phyloP scores from a whole-genome alignment of 805 yeast species.

The Cyberlindnera xylosilytica region DNA sequence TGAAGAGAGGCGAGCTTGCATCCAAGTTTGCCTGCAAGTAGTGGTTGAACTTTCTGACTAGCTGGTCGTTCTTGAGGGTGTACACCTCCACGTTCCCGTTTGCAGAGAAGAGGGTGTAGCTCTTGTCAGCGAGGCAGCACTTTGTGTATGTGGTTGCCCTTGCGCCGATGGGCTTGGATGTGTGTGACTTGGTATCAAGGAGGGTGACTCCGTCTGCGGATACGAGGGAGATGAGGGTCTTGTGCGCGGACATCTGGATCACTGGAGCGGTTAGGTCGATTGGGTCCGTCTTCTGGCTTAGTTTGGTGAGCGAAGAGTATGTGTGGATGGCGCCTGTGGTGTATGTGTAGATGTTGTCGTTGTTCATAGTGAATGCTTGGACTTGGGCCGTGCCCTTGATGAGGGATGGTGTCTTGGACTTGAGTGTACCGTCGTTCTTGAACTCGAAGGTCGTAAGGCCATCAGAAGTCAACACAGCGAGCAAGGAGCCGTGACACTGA shows the following conservation, averaged over 20 bases:
- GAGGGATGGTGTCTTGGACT: not conserved
- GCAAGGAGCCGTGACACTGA: no score
- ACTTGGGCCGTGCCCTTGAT: not conserved
- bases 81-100: slow-evolving; percentile 11
- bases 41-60: slow-evolving; percentile 5
- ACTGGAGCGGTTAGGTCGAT: not conserved
- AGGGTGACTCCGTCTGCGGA: not conserved
- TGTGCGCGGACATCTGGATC: not conserved
- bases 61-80: not conserved
- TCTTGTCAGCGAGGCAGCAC: not conserved
- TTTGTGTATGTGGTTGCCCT: not conserved
- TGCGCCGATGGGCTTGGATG: not conserved
- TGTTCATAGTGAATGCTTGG: no score
- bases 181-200: not conserved
- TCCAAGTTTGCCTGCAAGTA: slow-evolving; percentile 3
- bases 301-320: no score
- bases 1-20: not conserved
- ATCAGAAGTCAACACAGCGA: no score
- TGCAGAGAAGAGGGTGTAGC: slow-evolving; percentile 1
- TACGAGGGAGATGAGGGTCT: not conserved
- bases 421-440: no score
- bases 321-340: no score
- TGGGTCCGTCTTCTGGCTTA: no score
- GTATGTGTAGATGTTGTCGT: no score
- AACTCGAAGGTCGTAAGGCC: no score